Base-by-base conservation (phyloP, 805 yeast species). In the Yamadazyma nakazawae region DNA sequence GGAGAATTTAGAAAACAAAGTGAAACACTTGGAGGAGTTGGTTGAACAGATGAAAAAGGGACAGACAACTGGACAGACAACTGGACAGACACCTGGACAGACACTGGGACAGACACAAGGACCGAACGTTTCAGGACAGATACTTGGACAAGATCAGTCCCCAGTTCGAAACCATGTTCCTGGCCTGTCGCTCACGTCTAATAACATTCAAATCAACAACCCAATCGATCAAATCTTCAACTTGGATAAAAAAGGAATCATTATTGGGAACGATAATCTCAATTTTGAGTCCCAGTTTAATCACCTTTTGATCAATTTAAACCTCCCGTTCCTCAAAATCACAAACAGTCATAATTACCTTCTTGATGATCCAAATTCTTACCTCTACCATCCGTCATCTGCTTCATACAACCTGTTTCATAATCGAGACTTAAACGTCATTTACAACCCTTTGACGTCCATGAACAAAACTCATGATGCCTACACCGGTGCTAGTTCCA, bases 1-100 rank as follows among this genome's bases (percentile, higher is more conserved):
- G 0, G 88, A 84, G 63, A 81, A 80, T 55, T 65, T 86, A 53
- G 95, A 86, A 57, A 74, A 72, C 46, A 81, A 79, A 54, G 68
- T 86, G 38, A 74, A 80, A 30, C 75, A 75, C 30, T 66, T 85
- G 45, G 90, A 85, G 58, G 77, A 78, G 38, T 84, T 12, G 32
- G 32, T 28, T 5, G 32, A 28, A 9, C 32, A 13, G 32, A 5
- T 28, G 32, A 28, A 4, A 4, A 4, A 21, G 24, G 24, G 24
- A 4, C 24, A 21, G 24, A n/a, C n/a, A n/a, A n/a, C n/a, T n/a
- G n/a, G n/a, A n/a, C n/a, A n/a, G n/a, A n/a, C n/a, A n/a, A n/a
- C n/a, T n/a, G n/a, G n/a, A n/a, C 42, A 40, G 18, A 9, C 34
- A n/a, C 31, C 32, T 21, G 24, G 17, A 11, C 42, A 24, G 12